Conservation (phyloP, 2,329 filamentous ascomycete genomes). For the Sarocladium kiliense region DNA sequence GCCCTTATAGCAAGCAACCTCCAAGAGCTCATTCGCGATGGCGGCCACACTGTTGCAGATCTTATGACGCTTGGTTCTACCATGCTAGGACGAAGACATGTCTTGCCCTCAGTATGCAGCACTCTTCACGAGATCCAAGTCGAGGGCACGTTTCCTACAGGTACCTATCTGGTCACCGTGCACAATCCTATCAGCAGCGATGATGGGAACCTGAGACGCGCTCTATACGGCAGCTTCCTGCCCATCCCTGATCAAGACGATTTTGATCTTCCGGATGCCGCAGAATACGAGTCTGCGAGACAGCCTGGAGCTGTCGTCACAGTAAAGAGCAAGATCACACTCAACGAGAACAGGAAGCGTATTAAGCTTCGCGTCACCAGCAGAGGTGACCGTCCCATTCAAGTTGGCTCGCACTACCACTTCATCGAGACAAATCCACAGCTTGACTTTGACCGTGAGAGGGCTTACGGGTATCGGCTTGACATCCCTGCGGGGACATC, state of each 20-base stretch:
- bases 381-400: constrained; percentile 82
- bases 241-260: constrained; percentile 63
- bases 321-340: constrained; percentile 51
- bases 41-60: constrained; percentile 83
- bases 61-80: constrained; percentile 89
- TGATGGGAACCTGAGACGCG: constrained; percentile 80
- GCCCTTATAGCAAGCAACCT: constrained; percentile 82
- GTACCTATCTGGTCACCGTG: constrained; percentile 91
- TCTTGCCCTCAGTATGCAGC: constrained; percentile 73
- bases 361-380: constrained; percentile 75
- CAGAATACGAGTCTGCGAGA: constrained; percentile 60
- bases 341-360: constrained; percentile 67
- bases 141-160: constrained; percentile 86
- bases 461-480: constrained; percentile 77
- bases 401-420: constrained; percentile 93
- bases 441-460: constrained; percentile 79
- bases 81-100: constrained; percentile 90
- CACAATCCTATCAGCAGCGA: constrained; percentile 83
- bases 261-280: constrained; percentile 61
- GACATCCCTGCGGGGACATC: constrained; percentile 91
- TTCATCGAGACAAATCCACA: constrained; percentile 93
- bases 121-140: constrained; percentile 84
- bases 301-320: constrained; percentile 77
- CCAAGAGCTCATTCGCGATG: constrained; percentile 97
- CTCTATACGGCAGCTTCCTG: constrained; percentile 86